Base-by-base conservation (phyloP, 129 eudicot species). In the Tanacetum coccineum region DNA sequence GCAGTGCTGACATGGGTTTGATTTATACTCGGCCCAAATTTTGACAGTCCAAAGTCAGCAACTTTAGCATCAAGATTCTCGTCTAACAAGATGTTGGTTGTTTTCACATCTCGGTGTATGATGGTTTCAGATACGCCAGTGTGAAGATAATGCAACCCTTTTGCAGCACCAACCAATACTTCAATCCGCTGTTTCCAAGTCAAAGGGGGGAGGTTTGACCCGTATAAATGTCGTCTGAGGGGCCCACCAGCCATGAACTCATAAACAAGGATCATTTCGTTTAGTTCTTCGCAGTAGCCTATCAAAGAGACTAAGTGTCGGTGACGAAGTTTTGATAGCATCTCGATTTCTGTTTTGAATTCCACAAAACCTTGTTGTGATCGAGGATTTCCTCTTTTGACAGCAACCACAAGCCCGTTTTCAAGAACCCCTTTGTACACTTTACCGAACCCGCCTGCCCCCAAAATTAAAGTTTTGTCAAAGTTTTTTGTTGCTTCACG, bases 81-180 rank as follows among this genome's bases (percentile, higher is more conserved):
- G 46, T 82, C 87, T 72, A 82, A 62, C 73, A 82, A 79, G 45
- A 82, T 82, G 64, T 82, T 82, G 21, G 83, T 82, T 3, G 87
- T 78, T 44, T 82, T 82, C 42, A 82, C 83, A 62, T 82, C 87
- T 2, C 87, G 75, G 66, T 82, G 87, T 68, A 82, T 82, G 74
- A 82, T 55, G 59, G 80, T 70, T 30, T 79, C 83, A 0, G 83
- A 55, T 18, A 81, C 83, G 4, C 87, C 87, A 0, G 81, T 82
- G 39, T 82, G 87, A 62, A 82, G 87, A 82, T 82, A 78, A 69
- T 82, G 87, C 78, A 82, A 18, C 70, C 87, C 87, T 75, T 79
- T 82, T 71, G 87, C 87, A 55, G 87, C 87, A 25, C 87, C 87
- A 44, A 82, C 60, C 51, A 82, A 69, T 54, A 82, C 75, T 21